phyloP scores from a whole-genome alignment of 371 early-diverging fungal genomes.

The Apophysomyces sp. region DNA sequence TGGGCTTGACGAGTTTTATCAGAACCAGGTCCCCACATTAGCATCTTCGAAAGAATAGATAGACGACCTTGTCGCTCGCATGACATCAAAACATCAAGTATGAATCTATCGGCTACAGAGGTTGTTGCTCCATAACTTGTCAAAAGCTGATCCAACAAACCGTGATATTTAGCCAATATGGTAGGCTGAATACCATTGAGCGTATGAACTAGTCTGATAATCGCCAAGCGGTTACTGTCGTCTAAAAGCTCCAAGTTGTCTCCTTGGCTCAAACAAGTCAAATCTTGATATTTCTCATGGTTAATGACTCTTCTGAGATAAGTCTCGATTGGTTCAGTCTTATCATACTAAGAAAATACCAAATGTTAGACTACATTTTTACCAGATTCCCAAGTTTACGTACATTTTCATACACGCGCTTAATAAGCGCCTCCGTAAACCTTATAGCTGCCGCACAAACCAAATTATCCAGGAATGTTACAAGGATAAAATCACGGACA shows the following conservation, averaged over 20 bases:
- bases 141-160: slow-evolving; percentile 51
- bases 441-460: slow-evolving; percentile 34
- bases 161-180: slow-evolving; percentile 38
- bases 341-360: slow-evolving; percentile 15
- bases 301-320: slow-evolving; percentile 42
- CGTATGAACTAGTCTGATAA: slow-evolving; percentile 45
- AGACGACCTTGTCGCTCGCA: slow-evolving; percentile 48
- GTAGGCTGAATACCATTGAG: slow-evolving; percentile 49
- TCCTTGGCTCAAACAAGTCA: slow-evolving; percentile 26
- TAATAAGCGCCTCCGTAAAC: slow-evolving; percentile 26
- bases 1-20: slow-evolving; percentile 44
- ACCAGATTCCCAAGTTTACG: background rate
- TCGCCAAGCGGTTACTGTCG: slow-evolving; percentile 33
- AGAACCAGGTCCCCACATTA: slow-evolving; percentile 59
- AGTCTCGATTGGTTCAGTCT: slow-evolving; percentile 40
- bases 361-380: background rate
- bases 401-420: slow-evolving; percentile 28
- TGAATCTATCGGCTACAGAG: slow-evolving; percentile 41
- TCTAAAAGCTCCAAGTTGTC: background rate
- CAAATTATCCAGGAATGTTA: slow-evolving; percentile 41
- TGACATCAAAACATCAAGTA: slow-evolving; percentile 48
- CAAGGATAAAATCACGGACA: slow-evolving; percentile 46
- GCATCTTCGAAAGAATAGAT: slow-evolving; percentile 47
- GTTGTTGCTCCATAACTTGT: slow-evolving; percentile 62
- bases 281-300: slow-evolving; percentile 27